Evolutionary conservation across 805 yeast species (phyloP), one percentile per base, ranked within the genome.

Genomic region (Ogataea paradorogensis): DNA sequence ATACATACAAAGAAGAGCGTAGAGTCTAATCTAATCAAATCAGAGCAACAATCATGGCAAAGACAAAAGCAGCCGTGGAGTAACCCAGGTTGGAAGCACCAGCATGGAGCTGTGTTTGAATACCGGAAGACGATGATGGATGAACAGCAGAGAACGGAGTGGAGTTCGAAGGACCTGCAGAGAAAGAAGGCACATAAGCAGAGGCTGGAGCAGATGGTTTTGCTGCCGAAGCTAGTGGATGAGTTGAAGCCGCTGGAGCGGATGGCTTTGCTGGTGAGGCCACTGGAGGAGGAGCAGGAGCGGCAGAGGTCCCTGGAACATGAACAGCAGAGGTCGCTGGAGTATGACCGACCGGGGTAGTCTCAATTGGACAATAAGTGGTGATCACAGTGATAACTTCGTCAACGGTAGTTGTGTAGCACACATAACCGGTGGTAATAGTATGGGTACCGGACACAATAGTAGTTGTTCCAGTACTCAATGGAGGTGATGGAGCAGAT

Each of bases 31-130:
- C 44, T 35, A 29, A 31, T 39, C 34, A 43, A 33, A 40, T 30
- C 13, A 43, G 28, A 9, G 43, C 45, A 9, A 40, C 40, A 37
- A 40, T 31, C 33, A 41, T 37, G 25, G 48, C 45, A 25, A 44
- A 27, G 20, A 38, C 27, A 14, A 40, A 15, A 15, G 45, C 48
- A 20, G 28, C 25, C 18, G 40, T 27, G 7, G 48, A 44, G 21
- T 27, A 32, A 5, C 36, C 40, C 15, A 24, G 24, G 14, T 14
- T 25, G 27, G 33, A 35, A 20, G 45, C 48, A 15, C 40, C 44
- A 20, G 45, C 48, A 10, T 16, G 34, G 8, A 39, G 30, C n/a
- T 39, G 33, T 10, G 42, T 43, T 33, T 40, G 36, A 27, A 43
- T 29, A 9, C 39, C 47, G 8, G 36, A 21, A 3, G 44, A 40